Evolutionary conservation across 768 basidiomycete species (phyloP).

Genomic region (Boletus rufocinnamomeus): DNA sequence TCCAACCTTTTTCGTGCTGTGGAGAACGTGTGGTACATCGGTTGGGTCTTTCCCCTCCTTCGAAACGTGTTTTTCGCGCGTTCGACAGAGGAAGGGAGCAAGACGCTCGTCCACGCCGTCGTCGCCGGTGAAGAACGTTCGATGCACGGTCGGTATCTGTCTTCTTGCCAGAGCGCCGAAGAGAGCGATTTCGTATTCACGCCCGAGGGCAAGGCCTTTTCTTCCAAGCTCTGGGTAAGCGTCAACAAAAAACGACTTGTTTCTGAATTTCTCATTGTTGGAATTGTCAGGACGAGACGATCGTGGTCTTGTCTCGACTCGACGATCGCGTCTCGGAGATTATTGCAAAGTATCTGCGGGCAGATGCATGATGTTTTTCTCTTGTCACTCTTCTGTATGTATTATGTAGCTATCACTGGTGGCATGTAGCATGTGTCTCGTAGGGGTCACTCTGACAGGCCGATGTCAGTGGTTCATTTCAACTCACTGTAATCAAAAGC

Average conservation of each 20-base stretch:
- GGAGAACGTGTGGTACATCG: slow-evolving; percentile 13
- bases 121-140: slow-evolving; percentile 18
- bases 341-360: slow-evolving; percentile 11
- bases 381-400: neutral
- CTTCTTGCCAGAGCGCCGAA: slow-evolving; percentile 23
- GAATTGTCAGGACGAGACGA: slow-evolving; percentile 17
- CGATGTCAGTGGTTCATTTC: neutral
- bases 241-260: neutral
- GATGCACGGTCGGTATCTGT: slow-evolving; percentile 32
- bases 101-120: slow-evolving; percentile 34
- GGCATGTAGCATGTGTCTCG: too few relatives aligned
- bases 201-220: slow-evolving; percentile 28
- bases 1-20: slow-evolving; percentile 29
- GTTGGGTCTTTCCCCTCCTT: slow-evolving; percentile 5
- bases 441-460: neutral
- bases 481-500: too few relatives aligned
- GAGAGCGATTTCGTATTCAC: slow-evolving; percentile 33
- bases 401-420: too few relatives aligned
- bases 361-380: neutral
- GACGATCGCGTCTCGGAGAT: slow-evolving; percentile 22
- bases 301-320: slow-evolving; percentile 15
- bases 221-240: slow-evolving; percentile 34
- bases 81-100: slow-evolving; percentile 35
- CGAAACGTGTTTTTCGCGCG: slow-evolving; percentile 21
- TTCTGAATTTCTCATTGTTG: neutral